These are phyloP conservation scores for Gynochthodes officinalis DNA, from an alignment of 257 asterid species.

Conservation along the genomic window DNA sequence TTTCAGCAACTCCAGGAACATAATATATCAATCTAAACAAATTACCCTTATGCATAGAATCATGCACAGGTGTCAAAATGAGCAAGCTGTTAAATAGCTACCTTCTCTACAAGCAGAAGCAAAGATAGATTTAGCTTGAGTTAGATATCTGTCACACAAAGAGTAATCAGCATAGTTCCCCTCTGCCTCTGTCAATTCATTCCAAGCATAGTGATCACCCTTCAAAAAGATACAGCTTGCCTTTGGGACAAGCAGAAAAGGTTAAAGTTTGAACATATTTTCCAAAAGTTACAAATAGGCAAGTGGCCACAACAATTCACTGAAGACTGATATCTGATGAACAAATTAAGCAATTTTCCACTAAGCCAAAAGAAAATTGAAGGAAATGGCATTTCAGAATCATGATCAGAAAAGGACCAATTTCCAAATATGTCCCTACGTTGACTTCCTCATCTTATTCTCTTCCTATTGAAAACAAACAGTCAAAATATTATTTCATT, in stretches of 20 bases:
- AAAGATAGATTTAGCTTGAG: constrained; percentile 51
- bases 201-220: constrained; percentile 52
- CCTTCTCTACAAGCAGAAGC: constrained; percentile 62
- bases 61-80: constrained; percentile 1
- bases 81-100: constrained; percentile 25
- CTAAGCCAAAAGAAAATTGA: not conserved
- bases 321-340: not conserved
- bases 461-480: too few species aligned
- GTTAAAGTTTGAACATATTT: constrained; percentile 24
- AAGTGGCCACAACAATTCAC: not conserved
- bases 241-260: constrained; percentile 41
- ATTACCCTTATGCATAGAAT: constrained; percentile 1
- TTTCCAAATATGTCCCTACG: too few species aligned
- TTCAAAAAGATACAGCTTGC: constrained; percentile 66
- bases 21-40: not conserved
- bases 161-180: constrained; percentile 47
- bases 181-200: constrained; percentile 44
- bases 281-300: not conserved
- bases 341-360: not conserved
- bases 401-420: too few species aligned
- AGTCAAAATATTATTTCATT: not conserved
- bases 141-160: constrained; percentile 54
- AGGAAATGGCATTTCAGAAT: too few species aligned
- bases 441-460: too few species aligned
- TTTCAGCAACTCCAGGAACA: not conserved